Percentiles rank a stretch among this genome's conserved stretches.
Evolutionary conservation across 75 land plant species (phyloP).

Genomic region (Sequoiadendron giganteum): DNA sequence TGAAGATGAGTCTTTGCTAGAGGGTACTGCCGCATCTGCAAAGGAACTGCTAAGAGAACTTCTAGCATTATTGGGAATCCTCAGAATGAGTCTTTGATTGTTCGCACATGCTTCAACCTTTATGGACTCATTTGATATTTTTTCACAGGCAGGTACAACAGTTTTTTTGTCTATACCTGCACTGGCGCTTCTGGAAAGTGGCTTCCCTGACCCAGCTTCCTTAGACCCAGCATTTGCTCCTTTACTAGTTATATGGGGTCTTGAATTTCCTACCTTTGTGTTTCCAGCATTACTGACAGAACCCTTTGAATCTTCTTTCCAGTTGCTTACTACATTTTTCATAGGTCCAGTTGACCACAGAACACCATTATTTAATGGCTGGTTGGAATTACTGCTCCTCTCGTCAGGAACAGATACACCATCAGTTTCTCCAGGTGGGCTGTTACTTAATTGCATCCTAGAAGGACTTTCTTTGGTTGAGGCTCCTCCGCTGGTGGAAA

Average conservation of each 20-base stretch:
- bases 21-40: slow-evolving; percentile 4
- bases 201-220: slow-evolving; percentile 4
- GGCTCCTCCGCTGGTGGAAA: slow-evolving; percentile 17
- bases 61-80: slow-evolving; percentile 42
- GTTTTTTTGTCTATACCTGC: slow-evolving; percentile 4
- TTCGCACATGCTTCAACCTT: background rate
- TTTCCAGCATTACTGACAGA: background rate
- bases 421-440: slow-evolving; percentile 5
- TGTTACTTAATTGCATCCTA: background rate
- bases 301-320: slow-evolving; percentile 14
- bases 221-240: background rate
- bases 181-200: background rate
- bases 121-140: background rate
- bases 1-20: slow-evolving; percentile 10
- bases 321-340: slow-evolving; percentile 14
- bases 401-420: slow-evolving; percentile 29
- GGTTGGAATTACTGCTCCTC: slow-evolving; percentile 48
- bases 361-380: slow-evolving; percentile 30
- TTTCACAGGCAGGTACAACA: background rate
- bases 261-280: background rate
- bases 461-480: slow-evolving; percentile 9
- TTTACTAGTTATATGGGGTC: slow-evolving; percentile 4
- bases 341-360: slow-evolving; percentile 30
- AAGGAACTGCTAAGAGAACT: slow-evolving; percentile 10
- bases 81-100: slow-evolving; percentile 41